Percentiles rank a stretch among this genome's conserved stretches.
phyloP scores from a whole-genome alignment of 805 yeast genomes.

The Nakazawaea anatomiae region DNA sequence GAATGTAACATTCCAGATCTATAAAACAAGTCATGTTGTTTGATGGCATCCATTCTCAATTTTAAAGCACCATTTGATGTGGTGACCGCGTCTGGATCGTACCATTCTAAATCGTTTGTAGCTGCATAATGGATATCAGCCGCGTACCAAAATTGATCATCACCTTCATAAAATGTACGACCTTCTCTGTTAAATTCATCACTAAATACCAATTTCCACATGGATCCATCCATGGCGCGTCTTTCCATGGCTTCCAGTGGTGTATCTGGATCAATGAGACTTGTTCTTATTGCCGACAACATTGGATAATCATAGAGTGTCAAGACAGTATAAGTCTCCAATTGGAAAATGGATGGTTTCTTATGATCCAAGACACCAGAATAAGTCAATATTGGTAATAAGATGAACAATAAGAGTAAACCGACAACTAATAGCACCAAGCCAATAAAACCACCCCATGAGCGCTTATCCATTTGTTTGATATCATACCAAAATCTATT shows the following conservation, averaged over 20 bases:
- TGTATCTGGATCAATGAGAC: slow-evolving; percentile 68
- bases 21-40: slow-evolving; percentile 73
- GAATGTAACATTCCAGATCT: slow-evolving; percentile 89
- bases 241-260: slow-evolving; percentile 43
- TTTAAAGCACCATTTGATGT: slow-evolving; percentile 69
- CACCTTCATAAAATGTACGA: slow-evolving; percentile 83
- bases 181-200: slow-evolving; percentile 92
- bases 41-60: slow-evolving; percentile 73
- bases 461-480: slow-evolving; percentile 58
- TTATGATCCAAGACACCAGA: slow-evolving; percentile 48
- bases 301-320: slow-evolving; percentile 53
- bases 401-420: slow-evolving; percentile 61
- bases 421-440: slow-evolving; percentile 53
- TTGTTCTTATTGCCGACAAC: slow-evolving; percentile 52
- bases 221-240: slow-evolving; percentile 52
- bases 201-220: slow-evolving; percentile 76
- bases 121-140: slow-evolving; percentile 82
- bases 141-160: slow-evolving; percentile 88
- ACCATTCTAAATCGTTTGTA: slow-evolving; percentile 90
- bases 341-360: slow-evolving; percentile 7
- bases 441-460: slow-evolving; percentile 58
- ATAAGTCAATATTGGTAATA: slow-evolving; percentile 80
- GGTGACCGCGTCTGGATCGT: slow-evolving; percentile 82
- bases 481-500: slow-evolving; percentile 60
- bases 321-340: slow-evolving; percentile 34